phyloP scores from a whole-genome alignment of 177 flowering plant genomes.

The Vitis hybrid region DNA sequence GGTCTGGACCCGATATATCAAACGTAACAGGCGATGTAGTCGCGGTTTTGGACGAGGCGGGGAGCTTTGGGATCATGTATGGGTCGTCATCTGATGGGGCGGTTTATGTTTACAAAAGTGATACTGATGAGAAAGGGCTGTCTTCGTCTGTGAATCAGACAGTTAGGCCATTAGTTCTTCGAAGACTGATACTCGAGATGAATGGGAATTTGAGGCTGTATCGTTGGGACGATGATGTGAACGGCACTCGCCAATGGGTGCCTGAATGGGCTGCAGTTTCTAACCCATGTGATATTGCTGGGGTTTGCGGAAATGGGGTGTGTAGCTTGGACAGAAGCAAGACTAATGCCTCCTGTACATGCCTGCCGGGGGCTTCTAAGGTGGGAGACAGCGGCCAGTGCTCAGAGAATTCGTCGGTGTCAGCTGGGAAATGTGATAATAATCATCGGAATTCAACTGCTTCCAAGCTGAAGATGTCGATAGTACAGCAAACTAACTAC shows the following conservation, averaged over 20 bases:
- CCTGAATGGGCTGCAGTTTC: conserved; percentile 93
- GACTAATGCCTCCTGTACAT: conserved; percentile 68
- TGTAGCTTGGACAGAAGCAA: conserved; percentile 64
- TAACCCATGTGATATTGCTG: conserved; percentile 85
- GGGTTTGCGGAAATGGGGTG: conserved; percentile 91
- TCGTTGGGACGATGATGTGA: conserved; percentile 73
- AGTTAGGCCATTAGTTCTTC: conserved; percentile 23
- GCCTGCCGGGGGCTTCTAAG: conserved; percentile 59
- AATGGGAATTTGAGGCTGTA: conserved; percentile 82
- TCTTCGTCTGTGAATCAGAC: conserved; percentile 27
- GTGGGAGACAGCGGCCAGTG: conserved; percentile 28
- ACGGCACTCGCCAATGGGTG: conserved; percentile 82
- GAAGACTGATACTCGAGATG: conserved; percentile 60
- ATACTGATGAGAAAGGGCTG: conserved; percentile 38
- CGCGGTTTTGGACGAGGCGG: conserved; percentile 61
- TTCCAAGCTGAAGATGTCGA: conserved; percentile 37
- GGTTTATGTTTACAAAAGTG: conserved; percentile 78
- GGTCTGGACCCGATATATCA: conserved; percentile 85
- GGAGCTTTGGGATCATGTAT: conserved; percentile 82
- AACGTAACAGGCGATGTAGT: conserved; percentile 81
- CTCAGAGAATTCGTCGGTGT: conserved; percentile 23
- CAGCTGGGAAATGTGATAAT: conserved; percentile 27
- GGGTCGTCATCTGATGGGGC: conserved; percentile 64
- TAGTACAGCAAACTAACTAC: conserved; percentile 66
- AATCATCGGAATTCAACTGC: conserved; percentile 3